Percentiles rank a stretch among this genome's conserved stretches.
phyloP scores from a whole-genome alignment of 345 rosid genomes.

The Tarenaya hassleriana region DNA sequence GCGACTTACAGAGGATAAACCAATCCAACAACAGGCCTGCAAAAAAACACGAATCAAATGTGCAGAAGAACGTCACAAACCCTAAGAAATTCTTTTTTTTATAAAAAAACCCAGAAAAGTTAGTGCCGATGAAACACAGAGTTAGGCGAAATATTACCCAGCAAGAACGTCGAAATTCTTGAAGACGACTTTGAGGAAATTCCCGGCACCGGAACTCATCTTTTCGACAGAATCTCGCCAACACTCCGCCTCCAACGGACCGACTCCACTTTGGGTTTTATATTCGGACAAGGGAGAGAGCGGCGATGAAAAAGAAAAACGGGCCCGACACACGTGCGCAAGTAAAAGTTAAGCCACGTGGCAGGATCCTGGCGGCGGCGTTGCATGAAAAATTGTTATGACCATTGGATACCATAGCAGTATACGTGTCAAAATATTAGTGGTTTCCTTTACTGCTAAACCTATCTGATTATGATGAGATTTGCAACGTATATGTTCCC shows the following conservation, averaged over 20 bases:
- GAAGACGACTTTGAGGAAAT: conserved; percentile 54
- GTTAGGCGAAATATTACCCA: conserved; percentile 32
- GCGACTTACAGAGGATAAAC: conserved; percentile 70
- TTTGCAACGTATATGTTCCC: too few species aligned
- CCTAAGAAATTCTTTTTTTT: background rate
- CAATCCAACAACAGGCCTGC: conserved; percentile 73
- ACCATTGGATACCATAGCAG: conserved; percentile 18
- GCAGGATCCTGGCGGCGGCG: conserved; percentile 4
- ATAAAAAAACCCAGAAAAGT: background rate
- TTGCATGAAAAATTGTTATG: background rate
- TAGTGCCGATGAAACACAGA: conserved; percentile 3
- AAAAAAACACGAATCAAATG: conserved; percentile 12
- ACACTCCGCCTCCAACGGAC: conserved; percentile 14
- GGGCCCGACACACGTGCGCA: conserved; percentile 23
- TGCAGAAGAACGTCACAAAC: background rate
- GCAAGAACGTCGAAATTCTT: conserved; percentile 79
- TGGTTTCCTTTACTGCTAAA: too few species aligned
- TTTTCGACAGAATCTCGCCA: conserved; percentile 3
- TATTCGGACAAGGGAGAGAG: conserved; percentile 15
- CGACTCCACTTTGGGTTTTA: background rate
- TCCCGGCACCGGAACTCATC: conserved; percentile 38
- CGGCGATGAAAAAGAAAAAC: conserved; percentile 16
- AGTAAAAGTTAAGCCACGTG: conserved; percentile 23
- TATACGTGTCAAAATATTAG: too few species aligned
- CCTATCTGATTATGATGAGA: too few species aligned